phyloP scores from a whole-genome alignment of 2,329 filamentous ascomycete species.

The Lasiodiplodia sp. region DNA sequence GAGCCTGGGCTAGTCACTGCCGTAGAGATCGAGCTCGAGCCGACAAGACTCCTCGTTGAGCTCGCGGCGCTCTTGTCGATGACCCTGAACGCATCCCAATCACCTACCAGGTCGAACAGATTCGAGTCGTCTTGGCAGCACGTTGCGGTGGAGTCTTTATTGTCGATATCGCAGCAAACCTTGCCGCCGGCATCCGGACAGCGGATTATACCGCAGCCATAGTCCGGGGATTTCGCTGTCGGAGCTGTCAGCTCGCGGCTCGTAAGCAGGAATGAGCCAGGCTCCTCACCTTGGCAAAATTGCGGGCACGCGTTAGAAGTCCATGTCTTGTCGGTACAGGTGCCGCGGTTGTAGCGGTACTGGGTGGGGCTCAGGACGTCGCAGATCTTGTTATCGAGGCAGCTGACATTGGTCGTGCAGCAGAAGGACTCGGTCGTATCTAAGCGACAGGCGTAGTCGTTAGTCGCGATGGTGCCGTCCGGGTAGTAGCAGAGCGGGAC shows the following conservation, averaged over 20 bases:
- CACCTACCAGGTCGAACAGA: neutral
- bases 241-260: neutral
- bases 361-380: neutral
- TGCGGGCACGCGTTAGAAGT: constrained; percentile 19
- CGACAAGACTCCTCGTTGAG: neutral
- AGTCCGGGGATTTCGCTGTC: constrained; percentile 7
- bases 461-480: constrained; percentile 17
- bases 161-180: constrained; percentile 25
- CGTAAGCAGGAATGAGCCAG: neutral
- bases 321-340: constrained; percentile 28
- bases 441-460: constrained; percentile 28
- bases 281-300: constrained; percentile 16
- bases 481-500: constrained; percentile 28
- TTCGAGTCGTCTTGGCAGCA: constrained; percentile 20
- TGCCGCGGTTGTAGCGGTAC: constrained; percentile 25
- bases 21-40: neutral
- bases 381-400: constrained; percentile 28
- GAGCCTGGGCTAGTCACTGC: neutral
- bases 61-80: neutral
- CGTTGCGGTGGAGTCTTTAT: constrained; percentile 12
- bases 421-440: constrained; percentile 20
- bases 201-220: constrained; percentile 11
- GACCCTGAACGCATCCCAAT: constrained; percentile 14
- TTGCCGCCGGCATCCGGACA: neutral
- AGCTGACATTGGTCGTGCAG: constrained; percentile 21